Conservation (phyloP, 2,329 filamentous ascomycete genomes). For the Tricladium varicosporioides region DNA sequence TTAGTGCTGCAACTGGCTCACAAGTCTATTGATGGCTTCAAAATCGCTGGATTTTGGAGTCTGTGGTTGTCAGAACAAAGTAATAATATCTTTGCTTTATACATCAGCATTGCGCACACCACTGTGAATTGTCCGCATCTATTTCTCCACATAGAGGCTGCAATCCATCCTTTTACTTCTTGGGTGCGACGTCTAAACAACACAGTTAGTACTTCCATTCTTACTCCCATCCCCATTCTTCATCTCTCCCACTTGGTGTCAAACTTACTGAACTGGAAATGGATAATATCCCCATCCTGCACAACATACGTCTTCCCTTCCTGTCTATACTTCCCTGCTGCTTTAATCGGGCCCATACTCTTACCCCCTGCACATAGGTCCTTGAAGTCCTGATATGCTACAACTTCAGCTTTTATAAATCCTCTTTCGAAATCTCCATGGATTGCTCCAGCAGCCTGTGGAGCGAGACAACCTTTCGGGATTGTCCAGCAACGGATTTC, state of each 20-base stretch:
- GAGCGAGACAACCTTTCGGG: conserved; percentile 38
- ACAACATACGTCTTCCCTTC: conserved; percentile 46
- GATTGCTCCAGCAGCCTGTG: conserved; percentile 37
- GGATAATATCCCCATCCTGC: conserved; percentile 43
- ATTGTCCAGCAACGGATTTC: conserved; percentile 46
- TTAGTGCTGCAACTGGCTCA: no score
- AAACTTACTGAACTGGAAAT: conserved; percentile 43
- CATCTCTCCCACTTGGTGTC: not conserved
- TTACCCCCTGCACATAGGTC: conserved; percentile 43
- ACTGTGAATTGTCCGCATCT: no score
- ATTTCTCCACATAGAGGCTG: no score
- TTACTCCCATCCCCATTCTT: not conserved
- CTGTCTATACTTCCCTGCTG: conserved; percentile 44
- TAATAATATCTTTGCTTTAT: no score
- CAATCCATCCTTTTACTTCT: conserved; percentile 20
- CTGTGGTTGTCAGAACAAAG: no score
- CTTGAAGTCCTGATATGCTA: conserved; percentile 45
- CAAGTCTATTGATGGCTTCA: no score
- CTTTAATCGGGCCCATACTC: conserved; percentile 45
- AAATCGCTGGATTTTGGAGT: no score
- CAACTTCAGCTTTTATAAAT: conserved; percentile 46
- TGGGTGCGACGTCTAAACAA: conserved; percentile 16
- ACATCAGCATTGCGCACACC: no score
- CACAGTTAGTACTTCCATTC: not conserved
- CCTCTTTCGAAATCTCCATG: conserved; percentile 44